Percentiles rank a stretch among this genome's conserved stretches.
Conservation (phyloP, 2,329 filamentous ascomycete genomes). For the Phialocephala sp. region DNA sequence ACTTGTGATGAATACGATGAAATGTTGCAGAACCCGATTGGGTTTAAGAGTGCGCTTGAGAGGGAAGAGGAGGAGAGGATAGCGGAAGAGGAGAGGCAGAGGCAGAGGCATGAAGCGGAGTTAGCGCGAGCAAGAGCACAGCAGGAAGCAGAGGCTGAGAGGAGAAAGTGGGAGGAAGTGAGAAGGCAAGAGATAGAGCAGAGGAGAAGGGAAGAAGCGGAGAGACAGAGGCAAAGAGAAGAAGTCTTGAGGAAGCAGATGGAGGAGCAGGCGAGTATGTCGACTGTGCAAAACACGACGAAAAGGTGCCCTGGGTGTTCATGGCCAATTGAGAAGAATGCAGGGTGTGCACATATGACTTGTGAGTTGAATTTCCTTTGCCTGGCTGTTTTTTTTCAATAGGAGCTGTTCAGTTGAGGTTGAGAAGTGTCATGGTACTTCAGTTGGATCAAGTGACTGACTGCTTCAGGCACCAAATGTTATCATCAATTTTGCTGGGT, state of each 20-base stretch:
- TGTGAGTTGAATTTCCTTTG: conserved; percentile 22
- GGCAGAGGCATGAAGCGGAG: conserved; percentile 11
- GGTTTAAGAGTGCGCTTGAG: conserved; percentile 18
- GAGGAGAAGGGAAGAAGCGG: neutral
- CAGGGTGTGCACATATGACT: conserved; percentile 30
- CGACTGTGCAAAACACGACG: conserved; percentile 23
- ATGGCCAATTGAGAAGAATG: conserved; percentile 27
- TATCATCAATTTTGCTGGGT: conserved; percentile 27
- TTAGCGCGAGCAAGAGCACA: conserved; percentile 9
- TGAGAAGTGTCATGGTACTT: neutral
- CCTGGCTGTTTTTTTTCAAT: neutral
- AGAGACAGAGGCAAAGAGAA: conserved; percentile 19
- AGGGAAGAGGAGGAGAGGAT: conserved; percentile 17
- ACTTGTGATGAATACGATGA: conserved; percentile 31
- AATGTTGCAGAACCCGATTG: conserved; percentile 24
- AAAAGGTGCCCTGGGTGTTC: conserved; percentile 23
- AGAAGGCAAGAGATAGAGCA: neutral
- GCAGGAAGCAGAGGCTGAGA: conserved; percentile 11
- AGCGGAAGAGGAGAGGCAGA: conserved; percentile 22
- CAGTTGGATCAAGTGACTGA: conserved; percentile 28
- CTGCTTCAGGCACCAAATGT: conserved; percentile 23
- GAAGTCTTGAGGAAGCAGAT: conserved; percentile 1
- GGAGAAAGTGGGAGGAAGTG: neutral
- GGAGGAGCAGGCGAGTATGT: conserved; percentile 5
- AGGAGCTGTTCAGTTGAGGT: neutral